Percentiles rank a stretch among this genome's conserved stretches.
phyloP scores from a whole-genome alignment of 768 basidiomycete species.

The Lentinula raphanica region DNA sequence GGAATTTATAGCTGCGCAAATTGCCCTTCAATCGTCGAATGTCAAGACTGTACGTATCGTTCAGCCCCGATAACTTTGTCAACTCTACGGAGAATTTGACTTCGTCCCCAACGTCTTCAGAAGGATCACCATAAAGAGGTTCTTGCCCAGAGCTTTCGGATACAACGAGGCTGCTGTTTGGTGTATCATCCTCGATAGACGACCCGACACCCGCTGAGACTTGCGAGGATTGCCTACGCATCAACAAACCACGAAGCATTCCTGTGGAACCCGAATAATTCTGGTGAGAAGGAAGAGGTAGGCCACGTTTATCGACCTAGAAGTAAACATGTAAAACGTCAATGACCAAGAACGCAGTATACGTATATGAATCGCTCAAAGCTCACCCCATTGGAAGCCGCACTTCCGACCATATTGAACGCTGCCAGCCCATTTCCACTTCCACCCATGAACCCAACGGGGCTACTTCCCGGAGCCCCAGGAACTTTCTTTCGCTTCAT shows the following conservation, averaged over 20 bases:
- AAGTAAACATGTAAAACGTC: too few species aligned
- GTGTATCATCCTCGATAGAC: conserved; percentile 44
- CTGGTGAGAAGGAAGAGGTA: conserved; percentile 77
- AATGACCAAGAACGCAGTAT: background rate
- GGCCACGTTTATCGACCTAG: conserved; percentile 84
- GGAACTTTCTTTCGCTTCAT: conserved; percentile 58
- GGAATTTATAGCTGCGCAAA: conserved; percentile 86
- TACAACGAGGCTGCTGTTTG: conserved; percentile 31
- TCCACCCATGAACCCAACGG: conserved; percentile 39
- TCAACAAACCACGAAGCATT: conserved; percentile 83
- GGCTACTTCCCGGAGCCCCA: conserved; percentile 22
- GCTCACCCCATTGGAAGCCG: conserved; percentile 84
- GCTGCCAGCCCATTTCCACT: conserved; percentile 52
- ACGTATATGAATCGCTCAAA: background rate
- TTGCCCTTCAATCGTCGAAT: conserved; percentile 90
- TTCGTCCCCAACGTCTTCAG: conserved; percentile 88
- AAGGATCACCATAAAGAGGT: conserved; percentile 71
- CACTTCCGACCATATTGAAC: conserved; percentile 73
- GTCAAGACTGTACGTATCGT: conserved; percentile 88
- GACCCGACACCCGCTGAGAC: conserved; percentile 43
- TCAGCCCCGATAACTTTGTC: conserved; percentile 83
- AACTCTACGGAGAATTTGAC: conserved; percentile 95
- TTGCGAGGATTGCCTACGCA: conserved; percentile 89
- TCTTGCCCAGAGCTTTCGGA: conserved; percentile 26
- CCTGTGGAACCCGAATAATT: conserved; percentile 65